Conservation (phyloP, 2,329 filamentous ascomycete species). For the Fusarium nisikadoi region DNA sequence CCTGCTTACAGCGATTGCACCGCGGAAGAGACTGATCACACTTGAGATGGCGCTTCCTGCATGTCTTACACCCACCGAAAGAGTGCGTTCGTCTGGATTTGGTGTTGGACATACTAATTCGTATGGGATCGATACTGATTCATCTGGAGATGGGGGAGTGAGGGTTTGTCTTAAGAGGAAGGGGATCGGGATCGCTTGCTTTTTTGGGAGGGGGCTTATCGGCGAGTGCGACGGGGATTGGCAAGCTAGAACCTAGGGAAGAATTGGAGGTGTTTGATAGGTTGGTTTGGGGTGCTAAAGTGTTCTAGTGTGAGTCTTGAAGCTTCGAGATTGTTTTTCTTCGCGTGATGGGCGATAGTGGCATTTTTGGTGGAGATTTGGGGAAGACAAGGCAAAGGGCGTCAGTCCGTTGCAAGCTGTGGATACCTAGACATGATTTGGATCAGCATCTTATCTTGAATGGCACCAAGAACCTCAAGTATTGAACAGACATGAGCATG, state of each 20-base stretch:
- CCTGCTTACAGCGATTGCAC: slow-evolving; percentile 32
- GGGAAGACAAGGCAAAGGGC: slow-evolving; percentile 16
- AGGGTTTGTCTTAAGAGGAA: slow-evolving; percentile 18
- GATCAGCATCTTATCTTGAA: too few relatives aligned
- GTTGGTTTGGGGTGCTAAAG: neutral
- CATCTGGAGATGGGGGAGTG: neutral
- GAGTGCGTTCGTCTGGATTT: slow-evolving; percentile 34
- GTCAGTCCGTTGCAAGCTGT: neutral
- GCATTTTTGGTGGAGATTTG: neutral
- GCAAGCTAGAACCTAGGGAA: neutral
- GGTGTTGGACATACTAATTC: slow-evolving; percentile 20
- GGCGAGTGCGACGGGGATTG: neutral
- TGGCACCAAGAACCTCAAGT: too few relatives aligned
- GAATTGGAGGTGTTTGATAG: neutral
- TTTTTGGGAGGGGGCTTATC: slow-evolving; percentile 15
- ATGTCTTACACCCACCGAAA: slow-evolving; percentile 39
- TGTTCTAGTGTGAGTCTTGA: slow-evolving; percentile 5
- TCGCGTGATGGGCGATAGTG: slow-evolving; percentile 1
- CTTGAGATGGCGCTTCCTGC: slow-evolving; percentile 39
- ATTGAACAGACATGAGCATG: too few relatives aligned
- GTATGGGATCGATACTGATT: neutral
- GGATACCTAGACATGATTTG: neutral
- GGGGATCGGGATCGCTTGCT: slow-evolving; percentile 29
- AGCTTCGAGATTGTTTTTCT: slow-evolving; percentile 13
- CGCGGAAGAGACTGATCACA: slow-evolving; percentile 32